These are phyloP conservation scores for Aspergillus eucalypticola DNA, from an alignment of 2,329 filamentous ascomycete species.

Conservation along the genomic window DNA sequence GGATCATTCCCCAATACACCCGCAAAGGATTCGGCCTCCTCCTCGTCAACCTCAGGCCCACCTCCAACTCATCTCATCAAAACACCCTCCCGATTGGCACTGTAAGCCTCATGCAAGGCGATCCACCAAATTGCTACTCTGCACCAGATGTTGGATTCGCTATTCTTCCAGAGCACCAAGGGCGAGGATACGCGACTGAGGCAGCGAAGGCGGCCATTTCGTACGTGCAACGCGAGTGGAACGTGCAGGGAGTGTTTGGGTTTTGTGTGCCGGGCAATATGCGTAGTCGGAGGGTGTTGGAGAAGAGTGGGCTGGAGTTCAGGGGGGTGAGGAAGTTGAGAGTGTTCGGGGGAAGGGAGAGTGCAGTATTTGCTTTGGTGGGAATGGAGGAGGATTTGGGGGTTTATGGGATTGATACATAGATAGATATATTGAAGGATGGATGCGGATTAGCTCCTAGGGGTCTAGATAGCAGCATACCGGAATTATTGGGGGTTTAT, in stretches of 20 bases:
- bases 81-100: not conserved
- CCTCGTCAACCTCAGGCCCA: not conserved
- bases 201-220: not conserved
- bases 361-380: not conserved
- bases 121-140: not conserved
- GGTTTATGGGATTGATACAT: not conserved
- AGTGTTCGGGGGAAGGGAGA: not conserved
- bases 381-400: constrained; percentile 1
- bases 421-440: no score
- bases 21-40: not conserved
- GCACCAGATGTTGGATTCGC: not conserved
- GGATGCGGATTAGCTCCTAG: no score
- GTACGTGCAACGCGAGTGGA: not conserved
- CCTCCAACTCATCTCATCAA: not conserved
- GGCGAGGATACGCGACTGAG: not conserved
- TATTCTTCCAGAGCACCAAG: not conserved
- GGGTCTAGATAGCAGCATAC: no score
- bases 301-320: constrained; percentile 1
- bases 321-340: not conserved
- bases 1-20: not conserved
- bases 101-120: not conserved
- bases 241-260: not conserved
- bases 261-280: not conserved
- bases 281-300: not conserved
- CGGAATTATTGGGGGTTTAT: no score